Base-by-base conservation (phyloP, 306 rosid genomes). In the Rosa persica region DNA sequence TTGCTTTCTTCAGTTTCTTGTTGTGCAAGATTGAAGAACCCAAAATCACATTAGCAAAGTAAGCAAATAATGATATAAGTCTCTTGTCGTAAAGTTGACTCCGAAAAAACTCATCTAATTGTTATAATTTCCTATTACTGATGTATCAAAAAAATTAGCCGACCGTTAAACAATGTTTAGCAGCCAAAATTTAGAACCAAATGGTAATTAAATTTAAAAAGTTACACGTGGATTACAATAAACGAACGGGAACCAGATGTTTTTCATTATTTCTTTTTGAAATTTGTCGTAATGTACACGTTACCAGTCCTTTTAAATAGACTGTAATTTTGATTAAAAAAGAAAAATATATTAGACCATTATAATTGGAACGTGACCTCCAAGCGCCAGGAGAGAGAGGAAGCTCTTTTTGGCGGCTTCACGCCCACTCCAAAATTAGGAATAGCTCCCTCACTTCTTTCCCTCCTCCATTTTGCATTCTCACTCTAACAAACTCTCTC, bases 351-450 rank as follows among this genome's bases (percentile, higher is more conserved):
- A 15, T 70, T 2, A 48, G 0, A 51, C 54, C n/a, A 48, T 19
- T 51, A 11, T 17, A 1, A 70, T 25, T 77, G 55, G 76, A 67
- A 0, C 16, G 79, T 58, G 19, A 6, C 0, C 0, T 1, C 8
- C 84, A 79, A 84, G 76, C 72, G 86, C 80, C 20, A 20, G 60
- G 12, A 27, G 10, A 27, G 11, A 51, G 5, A n/a, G 23, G 12
- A 23, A 23, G 1, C 4, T 11, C 5, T 0, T 11, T 78, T 87
- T 84, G 86, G 89, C 86, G 88, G 88, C 79, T 77, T 67, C 67
- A n/a, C 74, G 3, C 5, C 83, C 71, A 73, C 70, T 75, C 54
- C 81, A 80, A 70, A 40, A 58, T 2, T 52, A n/a, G n/a, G n/a
- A 17, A 39, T 52, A n/a, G 22, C 76, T 81, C 15, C 44, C 6